Evolutionary conservation across 2,329 filamentous ascomycete species (phyloP).

Genomic region (Parastagonospora nodorum): DNA sequence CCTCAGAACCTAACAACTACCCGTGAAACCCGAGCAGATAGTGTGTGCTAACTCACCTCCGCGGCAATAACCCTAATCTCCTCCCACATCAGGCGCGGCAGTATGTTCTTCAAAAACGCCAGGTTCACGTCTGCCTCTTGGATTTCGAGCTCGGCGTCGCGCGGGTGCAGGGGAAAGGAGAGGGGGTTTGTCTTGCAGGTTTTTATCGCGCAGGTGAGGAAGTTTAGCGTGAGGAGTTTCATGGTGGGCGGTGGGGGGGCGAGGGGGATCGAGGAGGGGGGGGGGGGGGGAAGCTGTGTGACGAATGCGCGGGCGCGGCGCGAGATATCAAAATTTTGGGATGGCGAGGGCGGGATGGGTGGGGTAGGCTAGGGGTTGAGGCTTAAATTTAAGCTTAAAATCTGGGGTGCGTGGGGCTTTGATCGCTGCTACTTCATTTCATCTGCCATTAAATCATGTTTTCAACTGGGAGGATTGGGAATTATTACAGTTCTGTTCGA

Average conservation of each 20-base stretch:
- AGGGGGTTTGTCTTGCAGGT: constrained; percentile 80
- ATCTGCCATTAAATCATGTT: too few relatives aligned
- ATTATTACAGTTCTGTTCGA: too few relatives aligned
- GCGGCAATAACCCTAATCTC: constrained; percentile 75
- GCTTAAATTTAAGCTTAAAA: constrained; percentile 29
- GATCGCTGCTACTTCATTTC: not conserved
- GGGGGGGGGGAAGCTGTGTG: not conserved
- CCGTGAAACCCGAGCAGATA: too few relatives aligned
- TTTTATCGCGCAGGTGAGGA: constrained; percentile 95
- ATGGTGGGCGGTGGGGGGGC: constrained; percentile 56
- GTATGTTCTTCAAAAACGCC: constrained; percentile 79
- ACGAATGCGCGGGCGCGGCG: not conserved
- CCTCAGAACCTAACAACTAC: too few relatives aligned
- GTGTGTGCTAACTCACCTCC: too few relatives aligned
- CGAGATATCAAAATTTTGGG: constrained; percentile 7
- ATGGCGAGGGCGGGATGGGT: not conserved
- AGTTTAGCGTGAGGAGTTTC: constrained; percentile 96
- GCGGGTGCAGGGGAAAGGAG: constrained; percentile 90
- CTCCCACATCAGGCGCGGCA: constrained; percentile 87
- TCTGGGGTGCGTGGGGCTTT: not conserved
- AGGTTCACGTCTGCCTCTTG: constrained; percentile 82
- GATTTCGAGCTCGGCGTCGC: constrained; percentile 87
- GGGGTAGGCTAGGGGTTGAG: constrained; percentile 16
- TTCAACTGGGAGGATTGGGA: too few relatives aligned
- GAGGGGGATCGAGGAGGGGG: not conserved